Conservation (phyloP, 2,329 filamentous ascomycete species). For the Talaromyces marneffei region DNA sequence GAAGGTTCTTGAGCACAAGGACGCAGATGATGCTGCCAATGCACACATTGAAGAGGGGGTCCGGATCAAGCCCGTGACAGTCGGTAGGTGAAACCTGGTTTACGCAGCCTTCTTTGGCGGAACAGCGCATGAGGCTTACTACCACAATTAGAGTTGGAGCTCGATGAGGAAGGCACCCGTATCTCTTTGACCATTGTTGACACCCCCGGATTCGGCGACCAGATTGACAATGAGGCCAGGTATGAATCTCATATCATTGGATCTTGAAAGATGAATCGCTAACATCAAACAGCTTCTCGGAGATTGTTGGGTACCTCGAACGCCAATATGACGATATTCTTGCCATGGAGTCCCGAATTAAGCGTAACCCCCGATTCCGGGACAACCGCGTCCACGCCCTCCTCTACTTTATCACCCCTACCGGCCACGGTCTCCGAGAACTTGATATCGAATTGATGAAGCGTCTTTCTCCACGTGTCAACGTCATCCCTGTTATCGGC, state of each 20-base stretch:
- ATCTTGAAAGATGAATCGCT: constrained; percentile 5
- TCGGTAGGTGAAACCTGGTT: constrained; percentile 59
- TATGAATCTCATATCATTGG: constrained; percentile 38
- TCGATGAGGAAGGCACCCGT: constrained; percentile 96
- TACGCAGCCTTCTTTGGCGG: neutral
- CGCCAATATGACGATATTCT: constrained; percentile 99
- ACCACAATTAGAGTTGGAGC: constrained; percentile 65
- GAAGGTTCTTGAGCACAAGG: constrained; percentile 83
- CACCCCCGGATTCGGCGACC: constrained; percentile 95
- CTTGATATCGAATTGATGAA: constrained; percentile 99
- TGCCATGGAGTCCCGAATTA: constrained; percentile 98
- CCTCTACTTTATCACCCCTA: constrained; percentile 98
- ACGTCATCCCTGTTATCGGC: constrained; percentile 97
- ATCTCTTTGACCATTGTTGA: constrained; percentile 98
- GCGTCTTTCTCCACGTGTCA: constrained; percentile 94
- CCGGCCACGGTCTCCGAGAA: constrained; percentile 94
- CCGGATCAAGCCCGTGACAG: constrained; percentile 96
- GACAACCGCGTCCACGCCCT: constrained; percentile 98
- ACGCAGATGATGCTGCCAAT: constrained; percentile 79
- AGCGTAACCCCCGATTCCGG: constrained; percentile 99
- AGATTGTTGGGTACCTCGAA: constrained; percentile 97
- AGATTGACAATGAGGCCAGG: constrained; percentile 99
- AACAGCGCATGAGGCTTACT: constrained; percentile 9
- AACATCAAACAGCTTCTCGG: constrained; percentile 65
- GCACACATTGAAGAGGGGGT: constrained; percentile 95